Conservation (phyloP, 306 rosid genomes). For the Purshia tridentata region DNA sequence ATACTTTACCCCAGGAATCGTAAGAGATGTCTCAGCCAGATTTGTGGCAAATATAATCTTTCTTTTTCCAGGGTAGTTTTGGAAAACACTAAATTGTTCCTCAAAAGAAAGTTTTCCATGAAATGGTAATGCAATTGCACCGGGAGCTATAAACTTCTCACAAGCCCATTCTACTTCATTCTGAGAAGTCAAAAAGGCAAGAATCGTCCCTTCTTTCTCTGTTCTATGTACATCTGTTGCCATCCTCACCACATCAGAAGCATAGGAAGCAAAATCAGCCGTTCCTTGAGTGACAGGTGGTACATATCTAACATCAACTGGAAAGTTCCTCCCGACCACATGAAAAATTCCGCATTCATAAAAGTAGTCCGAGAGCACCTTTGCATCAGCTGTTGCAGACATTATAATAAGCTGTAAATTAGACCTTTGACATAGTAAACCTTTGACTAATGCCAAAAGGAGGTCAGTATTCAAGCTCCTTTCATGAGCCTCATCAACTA, state of each 20-base stretch:
- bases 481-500: conserved; percentile 96
- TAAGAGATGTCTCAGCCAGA: conserved; percentile 92
- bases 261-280: conserved; percentile 52
- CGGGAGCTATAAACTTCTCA: conserved; percentile 58
- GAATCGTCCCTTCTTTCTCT: conserved; percentile 78
- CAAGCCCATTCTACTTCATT: conserved; percentile 97
- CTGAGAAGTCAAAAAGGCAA: conserved; percentile 93
- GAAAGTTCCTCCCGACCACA: conserved; percentile 89
- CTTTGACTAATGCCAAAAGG: conserved; percentile 71
- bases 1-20: conserved; percentile 94
- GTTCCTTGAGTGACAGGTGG: conserved; percentile 41
- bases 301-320: conserved; percentile 70
- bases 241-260: conserved; percentile 60
- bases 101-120: conserved; percentile 86
- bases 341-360: conserved; percentile 62
- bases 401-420: conserved; percentile 78
- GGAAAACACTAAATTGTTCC: conserved; percentile 74
- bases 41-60: conserved; percentile 91
- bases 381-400: conserved; percentile 94
- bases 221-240: conserved; percentile 65
- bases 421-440: conserved; percentile 52
- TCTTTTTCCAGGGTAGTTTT: conserved; percentile 61
- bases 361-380: conserved; percentile 72
- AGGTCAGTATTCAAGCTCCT: conserved; percentile 94
- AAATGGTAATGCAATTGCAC: conserved; percentile 66